Evolutionary conservation across 2,329 filamentous ascomycete genomes (phyloP).

Genomic region (Aspergillus neoniger): DNA sequence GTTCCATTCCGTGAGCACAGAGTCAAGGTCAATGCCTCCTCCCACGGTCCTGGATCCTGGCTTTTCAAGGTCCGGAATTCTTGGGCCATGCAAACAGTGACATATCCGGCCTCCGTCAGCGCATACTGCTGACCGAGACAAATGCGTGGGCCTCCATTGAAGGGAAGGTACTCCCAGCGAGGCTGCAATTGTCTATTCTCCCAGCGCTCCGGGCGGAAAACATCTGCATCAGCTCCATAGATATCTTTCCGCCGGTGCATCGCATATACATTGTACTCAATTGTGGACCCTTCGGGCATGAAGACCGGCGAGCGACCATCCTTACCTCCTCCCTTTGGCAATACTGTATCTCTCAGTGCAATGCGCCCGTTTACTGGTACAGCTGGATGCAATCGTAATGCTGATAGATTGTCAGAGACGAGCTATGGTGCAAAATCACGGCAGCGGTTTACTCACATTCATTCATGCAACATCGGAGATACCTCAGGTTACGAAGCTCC

Average conservation of each 20-base stretch:
- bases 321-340: constrained; percentile 1
- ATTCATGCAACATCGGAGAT: constrained; percentile 11
- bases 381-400: constrained; percentile 1
- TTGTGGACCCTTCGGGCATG: neutral
- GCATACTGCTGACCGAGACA: constrained; percentile 27
- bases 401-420: neutral
- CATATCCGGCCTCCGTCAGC: constrained; percentile 10
- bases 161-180: constrained; percentile 41
- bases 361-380: constrained; percentile 3
- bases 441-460: constrained; percentile 21
- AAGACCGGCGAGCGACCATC: constrained; percentile 5
- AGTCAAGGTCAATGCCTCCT: constrained; percentile 9
- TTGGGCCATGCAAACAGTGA: constrained; percentile 11
- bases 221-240: constrained; percentile 1
- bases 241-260: constrained; percentile 3
- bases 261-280: neutral
- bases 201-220: constrained; percentile 17
- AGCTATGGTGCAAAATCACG: neutral
- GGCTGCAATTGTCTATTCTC: constrained; percentile 23
- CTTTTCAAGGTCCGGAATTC: constrained; percentile 4
- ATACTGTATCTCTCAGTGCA: neutral
- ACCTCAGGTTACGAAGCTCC: constrained; percentile 8
- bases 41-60: constrained; percentile 10
- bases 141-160: constrained; percentile 31
- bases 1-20: constrained; percentile 2